Percentiles rank a stretch among this genome's conserved stretches.
Conservation (phyloP, 768 basidiomycete species). For the Collybia sordida region DNA sequence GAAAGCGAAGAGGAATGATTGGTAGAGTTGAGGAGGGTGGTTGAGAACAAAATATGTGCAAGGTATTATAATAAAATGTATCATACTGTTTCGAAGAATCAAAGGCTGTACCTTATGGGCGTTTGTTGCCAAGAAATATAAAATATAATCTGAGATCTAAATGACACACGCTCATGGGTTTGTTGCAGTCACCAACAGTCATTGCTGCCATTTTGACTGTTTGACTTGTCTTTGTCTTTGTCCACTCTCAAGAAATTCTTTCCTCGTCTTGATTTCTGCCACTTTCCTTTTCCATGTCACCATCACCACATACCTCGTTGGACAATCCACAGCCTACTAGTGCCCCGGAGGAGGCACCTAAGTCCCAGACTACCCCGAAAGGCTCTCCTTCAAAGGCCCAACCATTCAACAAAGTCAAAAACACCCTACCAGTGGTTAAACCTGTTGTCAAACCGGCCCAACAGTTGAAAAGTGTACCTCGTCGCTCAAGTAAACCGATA, state of each 20-base stretch:
- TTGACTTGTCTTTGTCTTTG: not conserved
- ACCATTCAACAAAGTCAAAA: constrained; percentile 13
- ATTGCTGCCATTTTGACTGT: not conserved
- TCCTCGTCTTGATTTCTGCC: not conserved
- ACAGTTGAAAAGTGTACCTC: constrained; percentile 57
- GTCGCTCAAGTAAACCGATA: constrained; percentile 79
- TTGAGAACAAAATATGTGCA: not conserved
- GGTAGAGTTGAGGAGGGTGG: constrained; percentile 44
- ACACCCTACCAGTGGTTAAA: constrained; percentile 11
- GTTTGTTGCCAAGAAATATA: not conserved
- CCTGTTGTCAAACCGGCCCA: constrained; percentile 33
- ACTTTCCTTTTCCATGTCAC: constrained; percentile 4
- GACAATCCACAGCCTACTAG: constrained; percentile 1
- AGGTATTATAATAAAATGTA: not conserved
- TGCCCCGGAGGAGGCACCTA: constrained; percentile 7
- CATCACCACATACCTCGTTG: constrained; percentile 2
- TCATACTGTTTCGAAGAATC: too few relatives aligned
- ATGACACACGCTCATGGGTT: not conserved
- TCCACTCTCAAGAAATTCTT: not conserved
- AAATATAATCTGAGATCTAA: not conserved
- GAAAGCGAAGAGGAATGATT: constrained; percentile 62
- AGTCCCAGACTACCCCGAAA: constrained; percentile 15
- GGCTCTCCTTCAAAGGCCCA: constrained; percentile 21
- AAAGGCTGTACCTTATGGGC: not conserved
- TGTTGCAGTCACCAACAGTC: not conserved